Percentiles rank a stretch among this genome's conserved stretches.
Evolutionary conservation across 2,329 filamentous ascomycete species (phyloP).

Genomic region (Pseudopithomyces chartarum): DNA sequence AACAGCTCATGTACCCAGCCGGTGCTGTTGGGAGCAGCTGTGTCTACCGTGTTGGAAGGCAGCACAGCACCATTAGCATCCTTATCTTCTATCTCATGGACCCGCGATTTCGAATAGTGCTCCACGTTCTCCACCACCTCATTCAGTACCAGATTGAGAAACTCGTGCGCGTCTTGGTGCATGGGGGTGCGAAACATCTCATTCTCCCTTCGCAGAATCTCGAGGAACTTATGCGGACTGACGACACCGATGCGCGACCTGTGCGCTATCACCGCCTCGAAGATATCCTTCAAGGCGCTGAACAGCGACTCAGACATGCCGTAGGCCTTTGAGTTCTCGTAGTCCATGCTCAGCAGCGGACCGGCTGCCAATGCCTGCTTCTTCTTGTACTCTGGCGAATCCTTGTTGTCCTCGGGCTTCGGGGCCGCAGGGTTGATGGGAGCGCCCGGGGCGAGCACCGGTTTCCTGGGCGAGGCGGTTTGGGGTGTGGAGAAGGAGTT

Average conservation of each 20-base stretch:
- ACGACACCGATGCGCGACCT: constrained; percentile 84
- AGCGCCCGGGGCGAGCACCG: constrained; percentile 52
- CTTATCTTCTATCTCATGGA: constrained; percentile 43
- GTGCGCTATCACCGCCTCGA: constrained; percentile 84
- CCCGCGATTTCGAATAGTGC: constrained; percentile 72
- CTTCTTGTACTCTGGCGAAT: constrained; percentile 97
- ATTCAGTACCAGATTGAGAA: constrained; percentile 92
- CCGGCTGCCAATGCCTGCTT: constrained; percentile 89
- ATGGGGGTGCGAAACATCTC: constrained; percentile 97
- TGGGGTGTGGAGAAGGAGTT: constrained; percentile 41
- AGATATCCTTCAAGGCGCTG: constrained; percentile 93
- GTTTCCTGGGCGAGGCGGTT: constrained; percentile 40
- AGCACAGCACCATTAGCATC: constrained; percentile 25
- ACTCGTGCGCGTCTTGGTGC: constrained; percentile 98
- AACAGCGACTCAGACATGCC: constrained; percentile 96
- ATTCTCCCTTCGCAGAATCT: constrained; percentile 91
- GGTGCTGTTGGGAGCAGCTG: constrained; percentile 39
- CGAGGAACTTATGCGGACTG: constrained; percentile 89
- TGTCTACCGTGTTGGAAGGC: constrained; percentile 24
- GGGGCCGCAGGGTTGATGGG: constrained; percentile 60
- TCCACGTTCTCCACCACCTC: constrained; percentile 95
- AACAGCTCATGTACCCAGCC: constrained; percentile 97
- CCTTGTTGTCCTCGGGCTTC: constrained; percentile 88
- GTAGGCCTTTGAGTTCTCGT: constrained; percentile 79
- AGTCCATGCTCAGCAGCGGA: constrained; percentile 82